A percentile compares a stretch with the other conserved stretches of the same genome.
Conservation (phyloP, 2,329 filamentous ascomycete species). For the Colletotrichum theobromicola region DNA sequence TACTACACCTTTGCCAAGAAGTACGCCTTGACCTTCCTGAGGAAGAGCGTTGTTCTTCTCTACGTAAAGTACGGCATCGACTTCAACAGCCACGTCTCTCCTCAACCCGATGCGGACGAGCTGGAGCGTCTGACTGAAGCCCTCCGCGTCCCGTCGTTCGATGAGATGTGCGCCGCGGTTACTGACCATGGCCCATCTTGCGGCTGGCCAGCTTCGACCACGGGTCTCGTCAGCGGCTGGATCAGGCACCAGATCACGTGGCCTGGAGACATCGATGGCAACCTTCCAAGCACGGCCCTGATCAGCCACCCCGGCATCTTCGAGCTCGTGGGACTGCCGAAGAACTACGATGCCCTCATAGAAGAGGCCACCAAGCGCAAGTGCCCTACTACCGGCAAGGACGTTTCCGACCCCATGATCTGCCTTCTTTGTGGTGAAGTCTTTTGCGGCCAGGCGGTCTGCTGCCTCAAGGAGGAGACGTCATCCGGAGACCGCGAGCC, state of each 20-base stretch:
- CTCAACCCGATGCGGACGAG: slow-evolving; percentile 73
- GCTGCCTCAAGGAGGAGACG: slow-evolving; percentile 74
- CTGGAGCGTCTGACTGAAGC: slow-evolving; percentile 80
- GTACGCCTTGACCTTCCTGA: slow-evolving; percentile 89
- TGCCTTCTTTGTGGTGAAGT: slow-evolving; percentile 97
- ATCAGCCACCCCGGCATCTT: slow-evolving; percentile 88
- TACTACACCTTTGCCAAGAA: slow-evolving; percentile 71
- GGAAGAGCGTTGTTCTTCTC: slow-evolving; percentile 83
- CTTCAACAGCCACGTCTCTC: slow-evolving; percentile 73
- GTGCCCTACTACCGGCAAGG: slow-evolving; percentile 90
- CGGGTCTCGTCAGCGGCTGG: slow-evolving; percentile 69
- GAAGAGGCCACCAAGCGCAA: slow-evolving; percentile 85
- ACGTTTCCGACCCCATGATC: slow-evolving; percentile 87
- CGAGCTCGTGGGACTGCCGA: slow-evolving; percentile 89
- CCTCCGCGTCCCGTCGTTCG: slow-evolving; percentile 77
- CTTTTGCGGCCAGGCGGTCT: slow-evolving; percentile 92
- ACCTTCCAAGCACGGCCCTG: slow-evolving; percentile 48
- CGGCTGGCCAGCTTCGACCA: slow-evolving; percentile 55
- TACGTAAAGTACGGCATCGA: slow-evolving; percentile 90
- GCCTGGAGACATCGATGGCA: slow-evolving; percentile 26
- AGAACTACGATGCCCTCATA: slow-evolving; percentile 89
- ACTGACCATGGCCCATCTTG: slow-evolving; percentile 47
- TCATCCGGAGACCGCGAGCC: slow-evolving; percentile 44
- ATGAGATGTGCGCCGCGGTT: slow-evolving; percentile 74
- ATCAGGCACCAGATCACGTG: slow-evolving; percentile 65